Evolutionary conservation across 2,329 filamentous ascomycete species (phyloP).

Genomic region (Colletotrichum somersetense): DNA sequence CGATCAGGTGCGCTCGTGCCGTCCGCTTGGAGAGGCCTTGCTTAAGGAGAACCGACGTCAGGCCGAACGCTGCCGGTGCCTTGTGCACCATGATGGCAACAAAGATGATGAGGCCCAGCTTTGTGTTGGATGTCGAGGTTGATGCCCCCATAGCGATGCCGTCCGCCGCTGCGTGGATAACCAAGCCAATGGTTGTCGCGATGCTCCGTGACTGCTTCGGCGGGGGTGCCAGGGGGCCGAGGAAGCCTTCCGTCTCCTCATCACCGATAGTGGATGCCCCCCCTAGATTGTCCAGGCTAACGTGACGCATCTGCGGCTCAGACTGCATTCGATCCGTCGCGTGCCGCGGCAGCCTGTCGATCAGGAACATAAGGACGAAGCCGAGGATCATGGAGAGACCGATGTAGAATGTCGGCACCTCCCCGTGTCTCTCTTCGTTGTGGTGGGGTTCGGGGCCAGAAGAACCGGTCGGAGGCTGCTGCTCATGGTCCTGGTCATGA

Average conservation of each 20-base stretch:
- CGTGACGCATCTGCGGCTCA: constrained; percentile 80
- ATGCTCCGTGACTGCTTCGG: constrained; percentile 73
- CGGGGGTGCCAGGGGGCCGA: constrained; percentile 68
- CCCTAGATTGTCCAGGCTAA: constrained; percentile 86
- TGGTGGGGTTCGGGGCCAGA: constrained; percentile 46
- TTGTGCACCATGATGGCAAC: constrained; percentile 98
- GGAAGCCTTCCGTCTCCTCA: constrained; percentile 69
- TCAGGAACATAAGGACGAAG: constrained; percentile 96
- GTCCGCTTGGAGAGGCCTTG: constrained; percentile 91
- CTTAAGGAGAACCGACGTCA: constrained; percentile 90
- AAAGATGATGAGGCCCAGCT: constrained; percentile 91
- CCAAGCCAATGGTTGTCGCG: constrained; percentile 92
- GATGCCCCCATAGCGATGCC: constrained; percentile 96
- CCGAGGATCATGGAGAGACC: constrained; percentile 88
- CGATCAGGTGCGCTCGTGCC: constrained; percentile 84
- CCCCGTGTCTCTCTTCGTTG: constrained; percentile 52
- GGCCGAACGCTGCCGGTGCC: constrained; percentile 92
- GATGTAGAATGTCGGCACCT: constrained; percentile 79
- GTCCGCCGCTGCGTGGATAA: constrained; percentile 95
- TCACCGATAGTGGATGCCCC: constrained; percentile 62
- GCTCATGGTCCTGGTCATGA: constrained; percentile 45
- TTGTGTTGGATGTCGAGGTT: constrained; percentile 77
- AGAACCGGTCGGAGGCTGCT: constrained; percentile 48
- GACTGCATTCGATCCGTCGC: constrained; percentile 74
- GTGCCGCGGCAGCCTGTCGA: constrained; percentile 86